These are phyloP conservation scores for Ustulina deusta DNA, from an alignment of 2,329 filamentous ascomycete species.

Conservation along the genomic window DNA sequence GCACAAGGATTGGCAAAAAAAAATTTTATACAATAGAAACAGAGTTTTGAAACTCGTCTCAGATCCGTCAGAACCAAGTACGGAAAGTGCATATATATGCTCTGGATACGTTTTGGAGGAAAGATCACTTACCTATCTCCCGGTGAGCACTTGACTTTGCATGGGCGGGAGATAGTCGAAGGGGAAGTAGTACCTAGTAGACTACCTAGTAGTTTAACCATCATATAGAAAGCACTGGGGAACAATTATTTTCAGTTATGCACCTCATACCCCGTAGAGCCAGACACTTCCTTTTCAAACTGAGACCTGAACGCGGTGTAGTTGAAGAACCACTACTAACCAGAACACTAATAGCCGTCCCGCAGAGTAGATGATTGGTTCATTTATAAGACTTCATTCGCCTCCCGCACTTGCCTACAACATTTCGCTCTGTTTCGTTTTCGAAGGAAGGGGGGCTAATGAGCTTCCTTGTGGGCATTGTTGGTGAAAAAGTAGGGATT, in stretches of 20 bases:
- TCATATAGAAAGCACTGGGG: not conserved
- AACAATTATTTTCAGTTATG: not conserved
- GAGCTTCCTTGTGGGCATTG: too few relatives aligned
- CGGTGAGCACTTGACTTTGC: not conserved
- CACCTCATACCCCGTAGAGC: not conserved
- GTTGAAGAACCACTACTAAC: not conserved
- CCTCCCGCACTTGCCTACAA: not conserved
- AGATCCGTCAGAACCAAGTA: not conserved
- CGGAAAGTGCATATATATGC: conserved; percentile 1
- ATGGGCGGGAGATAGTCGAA: not conserved
- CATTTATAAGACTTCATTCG: not conserved
- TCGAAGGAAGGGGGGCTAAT: not conserved
- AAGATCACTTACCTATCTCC: conserved; percentile 13
- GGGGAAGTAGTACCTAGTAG: not conserved
- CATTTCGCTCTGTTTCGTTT: not conserved
- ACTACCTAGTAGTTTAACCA: not conserved
- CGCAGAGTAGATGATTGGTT: not conserved
- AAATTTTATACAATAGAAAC: not conserved
- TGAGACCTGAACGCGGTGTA: not conserved
- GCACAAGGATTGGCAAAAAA: not conserved
- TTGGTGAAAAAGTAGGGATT: too few relatives aligned
- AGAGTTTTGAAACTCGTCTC: conserved; percentile 4
- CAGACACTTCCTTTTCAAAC: not conserved
- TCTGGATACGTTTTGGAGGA: conserved; percentile 1
- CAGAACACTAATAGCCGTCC: not conserved